These are phyloP conservation scores for Syzygium aromaticum DNA, from an alignment of 345 rosid species.

Conservation along the genomic window DNA sequence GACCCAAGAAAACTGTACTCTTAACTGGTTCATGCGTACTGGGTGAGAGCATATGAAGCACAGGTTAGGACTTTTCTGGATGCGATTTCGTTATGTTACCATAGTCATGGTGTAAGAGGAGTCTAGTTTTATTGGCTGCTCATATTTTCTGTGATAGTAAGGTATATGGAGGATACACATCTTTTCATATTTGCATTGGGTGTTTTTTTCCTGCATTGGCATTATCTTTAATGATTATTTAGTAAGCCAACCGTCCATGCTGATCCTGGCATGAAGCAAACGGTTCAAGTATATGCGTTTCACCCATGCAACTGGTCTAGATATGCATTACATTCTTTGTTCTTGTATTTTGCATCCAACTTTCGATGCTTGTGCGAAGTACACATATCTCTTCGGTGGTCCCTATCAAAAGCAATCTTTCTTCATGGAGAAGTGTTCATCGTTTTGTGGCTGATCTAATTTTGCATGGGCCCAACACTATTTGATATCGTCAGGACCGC, in stretches of 20 bases:
- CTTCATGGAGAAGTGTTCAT: not conserved
- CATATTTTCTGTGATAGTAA: not conserved
- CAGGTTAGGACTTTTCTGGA: not conserved
- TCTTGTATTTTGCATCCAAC: not conserved
- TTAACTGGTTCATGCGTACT: not conserved
- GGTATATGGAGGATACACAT: not conserved
- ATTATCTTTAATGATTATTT: not conserved
- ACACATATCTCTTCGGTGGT: fast-evolving
- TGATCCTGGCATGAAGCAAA: not conserved
- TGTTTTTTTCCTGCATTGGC: not conserved
- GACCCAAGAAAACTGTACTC: not conserved
- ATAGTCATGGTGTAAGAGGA: not conserved
- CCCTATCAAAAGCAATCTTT: not conserved
- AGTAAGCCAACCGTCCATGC: not conserved
- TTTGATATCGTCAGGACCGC: slow-evolving; percentile 41
- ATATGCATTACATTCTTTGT: not conserved
- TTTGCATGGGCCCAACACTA: not conserved
- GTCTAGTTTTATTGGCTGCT: not conserved
- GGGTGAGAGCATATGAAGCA: not conserved
- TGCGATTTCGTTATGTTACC: not conserved
- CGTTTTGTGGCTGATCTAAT: not conserved
- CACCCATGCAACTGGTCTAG: not conserved
- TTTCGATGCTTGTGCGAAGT: not conserved
- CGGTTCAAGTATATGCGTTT: fast-evolving
- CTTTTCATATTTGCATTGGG: not conserved